Evolutionary conservation across 345 rosid genomes (phyloP).

Genomic region (Boechera divaricarpa): DNA sequence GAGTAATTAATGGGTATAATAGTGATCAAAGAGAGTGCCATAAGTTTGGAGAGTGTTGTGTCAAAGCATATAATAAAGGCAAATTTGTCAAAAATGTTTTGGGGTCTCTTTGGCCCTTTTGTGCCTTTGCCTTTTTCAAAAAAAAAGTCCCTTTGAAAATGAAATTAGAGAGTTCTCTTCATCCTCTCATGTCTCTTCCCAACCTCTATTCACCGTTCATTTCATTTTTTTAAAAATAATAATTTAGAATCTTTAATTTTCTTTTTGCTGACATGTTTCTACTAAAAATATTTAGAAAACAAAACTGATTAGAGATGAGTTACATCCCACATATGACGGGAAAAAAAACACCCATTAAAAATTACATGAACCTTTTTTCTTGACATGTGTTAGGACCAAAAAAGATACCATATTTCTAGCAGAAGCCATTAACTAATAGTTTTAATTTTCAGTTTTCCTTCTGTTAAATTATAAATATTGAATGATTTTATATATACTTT

Average conservation of each 20-base stretch:
- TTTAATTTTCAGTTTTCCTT: not conserved
- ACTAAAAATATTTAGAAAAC: not conserved
- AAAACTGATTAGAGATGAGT: not conserved
- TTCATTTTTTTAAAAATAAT: not conserved
- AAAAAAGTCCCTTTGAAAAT: conserved; percentile 25
- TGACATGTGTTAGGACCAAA: not conserved
- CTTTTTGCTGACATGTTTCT: conserved; percentile 26
- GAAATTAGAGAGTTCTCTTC: conserved; percentile 24
- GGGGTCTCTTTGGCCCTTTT: conserved; percentile 21
- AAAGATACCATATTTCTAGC: not conserved
- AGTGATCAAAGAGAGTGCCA: conserved; percentile 21
- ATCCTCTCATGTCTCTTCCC: not conserved
- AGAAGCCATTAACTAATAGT: not conserved
- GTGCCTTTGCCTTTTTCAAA: conserved; percentile 20
- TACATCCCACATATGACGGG: not conserved
- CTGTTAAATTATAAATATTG: not conserved
- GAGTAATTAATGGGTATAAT: conserved; percentile 20
- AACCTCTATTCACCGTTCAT: conserved; percentile 32
- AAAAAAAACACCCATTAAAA: not conserved
- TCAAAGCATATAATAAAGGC: conserved; percentile 34
- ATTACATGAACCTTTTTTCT: not conserved
- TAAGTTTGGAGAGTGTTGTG: conserved; percentile 37
- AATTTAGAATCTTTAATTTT: not conserved
- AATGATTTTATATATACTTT: not conserved
- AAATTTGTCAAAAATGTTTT: conserved; percentile 24